Conservation (phyloP, 768 basidiomycete species). For the Lactarius pseudohatsudake region DNA sequence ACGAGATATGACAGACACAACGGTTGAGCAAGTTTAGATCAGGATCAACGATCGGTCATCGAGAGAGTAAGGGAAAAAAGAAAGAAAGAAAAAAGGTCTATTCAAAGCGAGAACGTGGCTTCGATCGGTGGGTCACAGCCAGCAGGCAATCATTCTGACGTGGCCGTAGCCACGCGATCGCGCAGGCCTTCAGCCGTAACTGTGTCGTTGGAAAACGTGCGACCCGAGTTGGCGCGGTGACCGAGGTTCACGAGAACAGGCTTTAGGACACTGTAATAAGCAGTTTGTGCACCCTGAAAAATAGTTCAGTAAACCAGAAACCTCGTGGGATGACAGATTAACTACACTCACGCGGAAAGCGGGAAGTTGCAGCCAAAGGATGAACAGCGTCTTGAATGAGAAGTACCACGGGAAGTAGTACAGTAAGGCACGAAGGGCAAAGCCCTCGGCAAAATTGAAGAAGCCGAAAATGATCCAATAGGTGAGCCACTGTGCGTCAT, state of each 20-base stretch:
- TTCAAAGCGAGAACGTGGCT: not conserved
- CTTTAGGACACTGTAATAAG: conserved; percentile 75
- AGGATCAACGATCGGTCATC: conserved; percentile 17
- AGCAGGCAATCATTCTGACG: conserved; percentile 35
- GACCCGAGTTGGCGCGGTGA: conserved; percentile 40
- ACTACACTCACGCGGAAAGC: conserved; percentile 68
- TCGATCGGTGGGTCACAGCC: not conserved
- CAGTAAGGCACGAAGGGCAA: conserved; percentile 79
- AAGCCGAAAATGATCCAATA: conserved; percentile 97
- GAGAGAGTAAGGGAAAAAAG: not conserved
- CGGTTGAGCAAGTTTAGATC: conserved; percentile 4
- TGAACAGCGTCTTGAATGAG: conserved; percentile 87
- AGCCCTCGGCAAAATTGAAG: conserved; percentile 89
- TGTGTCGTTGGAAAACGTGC: conserved; percentile 52
- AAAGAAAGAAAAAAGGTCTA: conserved; percentile 1
- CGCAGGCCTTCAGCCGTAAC: conserved; percentile 51
- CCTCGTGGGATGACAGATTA: conserved; percentile 8
- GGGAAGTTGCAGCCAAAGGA: conserved; percentile 90
- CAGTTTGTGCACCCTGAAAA: conserved; percentile 79
- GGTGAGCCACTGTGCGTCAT: conserved; percentile 95
- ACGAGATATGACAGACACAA: conserved; percentile 3
- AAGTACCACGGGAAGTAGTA: conserved; percentile 97
- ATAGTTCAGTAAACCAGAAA: conserved; percentile 17
- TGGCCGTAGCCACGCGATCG: conserved; percentile 44
- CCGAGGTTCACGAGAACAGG: conserved; percentile 72